Conservation (phyloP, 106 monocot species). For the Triglochin maritima region DNA sequence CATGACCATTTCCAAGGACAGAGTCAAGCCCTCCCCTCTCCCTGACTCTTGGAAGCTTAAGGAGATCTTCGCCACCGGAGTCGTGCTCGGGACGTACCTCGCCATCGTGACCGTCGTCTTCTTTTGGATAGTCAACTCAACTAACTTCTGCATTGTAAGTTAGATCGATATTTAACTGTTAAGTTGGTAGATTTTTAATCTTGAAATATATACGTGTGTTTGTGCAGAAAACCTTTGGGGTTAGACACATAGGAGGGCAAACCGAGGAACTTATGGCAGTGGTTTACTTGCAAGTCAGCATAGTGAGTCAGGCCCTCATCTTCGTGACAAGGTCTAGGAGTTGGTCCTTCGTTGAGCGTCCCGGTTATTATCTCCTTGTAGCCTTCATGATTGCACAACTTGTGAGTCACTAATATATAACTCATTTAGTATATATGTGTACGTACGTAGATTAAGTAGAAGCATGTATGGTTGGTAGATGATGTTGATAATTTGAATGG, state of each 20-base stretch:
- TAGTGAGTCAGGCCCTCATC: conserved; percentile 24
- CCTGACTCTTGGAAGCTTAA: conserved; percentile 28
- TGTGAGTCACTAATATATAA: not conserved
- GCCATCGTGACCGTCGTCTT: conserved; percentile 26
- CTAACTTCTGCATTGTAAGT: conserved; percentile 16
- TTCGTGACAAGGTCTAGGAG: conserved; percentile 23
- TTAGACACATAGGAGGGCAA: not conserved
- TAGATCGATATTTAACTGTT: not conserved
- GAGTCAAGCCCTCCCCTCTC: conserved; percentile 27
- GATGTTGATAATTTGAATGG: not conserved
- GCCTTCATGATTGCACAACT: conserved; percentile 20
- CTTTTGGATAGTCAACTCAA: conserved; percentile 16
- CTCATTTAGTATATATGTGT: not conserved
- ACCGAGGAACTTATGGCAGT: conserved; percentile 14
- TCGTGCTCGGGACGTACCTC: conserved; percentile 21
- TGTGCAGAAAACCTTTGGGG: not conserved
- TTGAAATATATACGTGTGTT: not conserved
- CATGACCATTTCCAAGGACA: conserved; percentile 28
- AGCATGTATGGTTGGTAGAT: not conserved
- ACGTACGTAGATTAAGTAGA: not conserved
- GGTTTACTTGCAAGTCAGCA: conserved; percentile 26
- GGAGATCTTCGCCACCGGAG: conserved; percentile 26
- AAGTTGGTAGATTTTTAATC: not conserved
- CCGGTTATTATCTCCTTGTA: conserved; percentile 8
- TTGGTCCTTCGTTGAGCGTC: conserved; percentile 22